Evolutionary conservation across 495 filamentous ascomycete species (phyloP).

Genomic region (Aspergillus taichungensis): DNA sequence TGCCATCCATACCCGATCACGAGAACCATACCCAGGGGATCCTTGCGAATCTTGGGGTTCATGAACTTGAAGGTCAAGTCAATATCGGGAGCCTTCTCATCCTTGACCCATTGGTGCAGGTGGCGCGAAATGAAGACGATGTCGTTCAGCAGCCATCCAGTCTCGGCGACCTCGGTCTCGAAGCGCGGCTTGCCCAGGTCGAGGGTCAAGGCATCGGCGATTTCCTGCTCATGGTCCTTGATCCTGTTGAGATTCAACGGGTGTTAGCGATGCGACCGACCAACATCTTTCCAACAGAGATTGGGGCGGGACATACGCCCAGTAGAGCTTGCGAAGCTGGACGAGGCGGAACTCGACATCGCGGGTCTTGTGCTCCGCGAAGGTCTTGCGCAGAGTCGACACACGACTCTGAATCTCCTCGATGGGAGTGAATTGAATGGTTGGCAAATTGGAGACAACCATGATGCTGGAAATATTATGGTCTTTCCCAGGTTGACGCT

Average conservation of each 20-base stretch:
- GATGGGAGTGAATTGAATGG: conserved; percentile 56
- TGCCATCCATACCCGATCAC: conserved; percentile 62
- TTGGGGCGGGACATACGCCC: conserved; percentile 51
- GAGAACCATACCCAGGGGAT: conserved; percentile 74
- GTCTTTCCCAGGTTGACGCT: not conserved
- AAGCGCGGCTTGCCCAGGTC: conserved; percentile 67
- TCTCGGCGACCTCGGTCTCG: conserved; percentile 64
- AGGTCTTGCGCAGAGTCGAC: conserved; percentile 51
- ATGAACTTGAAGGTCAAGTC: conserved; percentile 54
- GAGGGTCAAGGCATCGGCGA: conserved; percentile 58
- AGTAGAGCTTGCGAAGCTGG: conserved; percentile 90
- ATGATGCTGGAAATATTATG: conserved; percentile 7
- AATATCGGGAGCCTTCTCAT: conserved; percentile 67
- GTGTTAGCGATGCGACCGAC: not conserved
- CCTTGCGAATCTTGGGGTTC: conserved; percentile 73
- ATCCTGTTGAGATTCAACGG: conserved; percentile 35
- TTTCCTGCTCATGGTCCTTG: conserved; percentile 60
- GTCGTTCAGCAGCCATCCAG: conserved; percentile 66
- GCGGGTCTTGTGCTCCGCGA: conserved; percentile 70
- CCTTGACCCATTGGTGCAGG: conserved; percentile 71
- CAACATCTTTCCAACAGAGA: not conserved
- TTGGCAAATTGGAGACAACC: conserved; percentile 34
- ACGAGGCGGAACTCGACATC: conserved; percentile 68
- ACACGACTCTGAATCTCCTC: conserved; percentile 55
- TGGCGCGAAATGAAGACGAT: conserved; percentile 67